Base-by-base conservation (phyloP, 257 asterid genomes). In the Avicennia marina region DNA sequence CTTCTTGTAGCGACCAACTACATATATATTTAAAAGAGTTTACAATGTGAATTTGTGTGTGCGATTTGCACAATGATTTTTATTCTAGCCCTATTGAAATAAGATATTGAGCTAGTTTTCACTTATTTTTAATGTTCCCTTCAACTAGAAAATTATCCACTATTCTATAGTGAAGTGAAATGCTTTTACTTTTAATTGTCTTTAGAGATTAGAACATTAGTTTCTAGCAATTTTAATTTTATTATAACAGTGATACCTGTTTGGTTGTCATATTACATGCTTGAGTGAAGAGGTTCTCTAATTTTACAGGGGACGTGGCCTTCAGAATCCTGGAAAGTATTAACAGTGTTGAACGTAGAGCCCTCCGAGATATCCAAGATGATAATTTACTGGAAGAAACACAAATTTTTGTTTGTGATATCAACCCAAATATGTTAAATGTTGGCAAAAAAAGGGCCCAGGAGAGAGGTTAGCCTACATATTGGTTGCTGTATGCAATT, bases 231-330 rank as follows among this genome's bases (percentile, higher is more conserved):
- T 59, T 45, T 53, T 33, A 46, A 48, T 11, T 29, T 12, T 13
- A 15, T 50, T 53, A 18, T 55, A 18, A 42, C 18, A 45, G 50
- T 18, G 49, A 49, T 42, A 25, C 56, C 41, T 56, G 29, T 50
- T 50, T 50, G 15, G 53, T 41, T 57, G 48, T 56, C 43, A 34
- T 46, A 12, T 34, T 65, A 49, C 49, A 49, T 67, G 43, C 54
- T 53, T 55, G 58, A 36, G 34, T 63, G 53, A 68, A 49, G 27
- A 63, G 33, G 41, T 67, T 66, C 64, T 75, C 64, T 48, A 51
- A 70, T 65, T 78, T 72, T 75, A 44, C 87, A 91, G 98, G 97
- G 72, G 98, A 91, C 75, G 95, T 85, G 69, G 95, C 98, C 66
- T 88, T 83, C 82, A 83, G 95, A 86, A 77, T 91, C 71, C 75